Conservation (phyloP, 768 basidiomycete species). For the Cystobasidium ongulense region DNA sequence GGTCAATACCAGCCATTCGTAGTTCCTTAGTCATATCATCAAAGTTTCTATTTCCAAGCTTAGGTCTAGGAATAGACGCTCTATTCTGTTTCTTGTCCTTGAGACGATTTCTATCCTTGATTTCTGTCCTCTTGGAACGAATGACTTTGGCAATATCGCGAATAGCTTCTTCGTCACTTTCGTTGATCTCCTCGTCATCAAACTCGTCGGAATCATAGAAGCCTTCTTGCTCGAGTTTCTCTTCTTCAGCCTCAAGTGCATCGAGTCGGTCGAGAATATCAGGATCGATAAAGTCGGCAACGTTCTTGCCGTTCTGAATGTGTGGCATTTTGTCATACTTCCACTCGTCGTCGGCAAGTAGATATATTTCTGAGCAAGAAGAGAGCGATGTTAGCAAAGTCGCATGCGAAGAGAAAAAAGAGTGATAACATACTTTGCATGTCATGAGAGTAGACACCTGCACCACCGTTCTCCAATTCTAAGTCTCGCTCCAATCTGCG, state of each 20-base stretch:
- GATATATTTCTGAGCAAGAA: conserved; percentile 64
- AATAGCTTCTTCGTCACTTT: conserved; percentile 59
- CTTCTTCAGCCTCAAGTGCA: conserved; percentile 93
- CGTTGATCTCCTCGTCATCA: conserved; percentile 49
- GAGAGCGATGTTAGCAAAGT: background rate
- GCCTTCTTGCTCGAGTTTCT: conserved; percentile 82
- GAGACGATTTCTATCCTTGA: conserved; percentile 50
- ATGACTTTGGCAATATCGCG: conserved; percentile 59
- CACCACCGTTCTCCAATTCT: conserved; percentile 76
- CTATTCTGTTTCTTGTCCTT: conserved; percentile 84
- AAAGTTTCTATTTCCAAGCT: conserved; percentile 52
- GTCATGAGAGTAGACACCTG: conserved; percentile 85
- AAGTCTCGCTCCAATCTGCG: conserved; percentile 65
- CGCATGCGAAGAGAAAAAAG: background rate
- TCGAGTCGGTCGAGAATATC: conserved; percentile 96
- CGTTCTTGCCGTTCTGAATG: conserved; percentile 95
- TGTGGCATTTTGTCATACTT: conserved; percentile 97
- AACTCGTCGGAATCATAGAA: conserved; percentile 88
- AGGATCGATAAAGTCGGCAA: conserved; percentile 96
- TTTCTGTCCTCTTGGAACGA: conserved; percentile 52
- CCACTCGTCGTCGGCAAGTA: conserved; percentile 84
- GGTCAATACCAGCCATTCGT: conserved; percentile 81
- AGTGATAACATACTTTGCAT: conserved; percentile 68
- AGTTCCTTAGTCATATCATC: conserved; percentile 69
- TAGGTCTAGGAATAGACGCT: conserved; percentile 63